phyloP scores from a whole-genome alignment of 306 rosid species.

The Abrus pulchellus region DNA sequence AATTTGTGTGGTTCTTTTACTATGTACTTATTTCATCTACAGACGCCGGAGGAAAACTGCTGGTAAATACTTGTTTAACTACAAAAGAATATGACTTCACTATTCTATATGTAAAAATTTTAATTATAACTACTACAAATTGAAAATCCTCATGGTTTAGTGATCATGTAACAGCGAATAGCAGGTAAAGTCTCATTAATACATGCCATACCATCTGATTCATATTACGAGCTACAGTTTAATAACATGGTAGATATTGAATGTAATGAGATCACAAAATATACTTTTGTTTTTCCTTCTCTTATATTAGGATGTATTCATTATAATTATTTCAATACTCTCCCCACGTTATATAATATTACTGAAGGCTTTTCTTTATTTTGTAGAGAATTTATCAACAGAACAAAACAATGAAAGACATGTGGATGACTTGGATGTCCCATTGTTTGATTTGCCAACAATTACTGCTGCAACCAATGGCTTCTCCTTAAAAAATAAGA shows the following conservation, averaged over 20 bases:
- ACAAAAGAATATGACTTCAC: no score
- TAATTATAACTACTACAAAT: no score
- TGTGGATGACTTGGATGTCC: slow-evolving; percentile 51
- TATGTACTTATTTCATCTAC: neutral
- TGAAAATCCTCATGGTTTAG: no score
- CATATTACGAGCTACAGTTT: no score
- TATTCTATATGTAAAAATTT: no score
- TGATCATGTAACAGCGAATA: no score
- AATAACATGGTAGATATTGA: neutral
- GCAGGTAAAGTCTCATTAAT: no score
- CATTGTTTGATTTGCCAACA: slow-evolving; percentile 38
- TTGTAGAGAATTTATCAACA: neutral
- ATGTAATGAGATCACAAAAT: no score
- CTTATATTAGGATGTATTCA: no score
- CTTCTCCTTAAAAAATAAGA: slow-evolving; percentile 29
- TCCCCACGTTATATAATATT: neutral
- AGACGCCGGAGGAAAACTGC: neutral
- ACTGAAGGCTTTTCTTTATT: neutral
- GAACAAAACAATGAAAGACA: neutral
- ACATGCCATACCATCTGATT: no score
- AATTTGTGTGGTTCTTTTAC: neutral
- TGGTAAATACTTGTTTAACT: slow-evolving; percentile 9
- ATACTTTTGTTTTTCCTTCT: no score
- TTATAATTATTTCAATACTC: neutral
- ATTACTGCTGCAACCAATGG: slow-evolving; percentile 33